Conservation (phyloP, 306 rosid species). For the Glycine latifolia region DNA sequence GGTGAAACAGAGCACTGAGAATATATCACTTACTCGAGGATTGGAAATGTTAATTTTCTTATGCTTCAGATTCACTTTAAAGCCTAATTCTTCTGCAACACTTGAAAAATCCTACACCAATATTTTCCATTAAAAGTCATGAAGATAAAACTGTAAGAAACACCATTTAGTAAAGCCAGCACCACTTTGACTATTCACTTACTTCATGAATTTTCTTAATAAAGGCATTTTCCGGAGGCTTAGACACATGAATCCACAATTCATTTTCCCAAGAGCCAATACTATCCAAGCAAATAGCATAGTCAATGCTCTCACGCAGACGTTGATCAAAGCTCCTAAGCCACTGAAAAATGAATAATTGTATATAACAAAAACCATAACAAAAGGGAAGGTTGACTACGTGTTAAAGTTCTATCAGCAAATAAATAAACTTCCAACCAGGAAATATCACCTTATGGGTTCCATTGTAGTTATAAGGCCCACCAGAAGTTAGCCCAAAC, state of each 20-base stretch:
- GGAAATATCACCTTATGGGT: constrained; percentile 78
- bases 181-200: constrained; percentile 48
- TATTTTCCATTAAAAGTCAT: constrained; percentile 37
- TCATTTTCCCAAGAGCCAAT: constrained; percentile 95
- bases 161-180: constrained; percentile 6
- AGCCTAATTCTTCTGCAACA: constrained; percentile 88
- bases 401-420: constrained; percentile 27
- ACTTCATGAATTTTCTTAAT: constrained; percentile 90
- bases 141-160: constrained; percentile 40
- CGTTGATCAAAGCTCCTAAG: constrained; percentile 97
- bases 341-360: constrained; percentile 71
- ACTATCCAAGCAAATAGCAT: constrained; percentile 92
- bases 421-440: constrained; percentile 28
- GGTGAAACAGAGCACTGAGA: constrained; percentile 33
- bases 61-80: constrained; percentile 87
- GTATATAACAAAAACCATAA: constrained; percentile 35
- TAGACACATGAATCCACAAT: constrained; percentile 94
- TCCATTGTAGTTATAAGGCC: constrained; percentile 98
- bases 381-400: constrained; percentile 11
- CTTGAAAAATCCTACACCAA: constrained; percentile 84
- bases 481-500: constrained; percentile 96
- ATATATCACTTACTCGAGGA: constrained; percentile 81
- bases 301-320: constrained; percentile 92
- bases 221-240: constrained; percentile 95
- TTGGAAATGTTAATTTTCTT: constrained; percentile 98